Evolutionary conservation across 1,284 basidiomycete species (phyloP), one percentile per base, ranked within the genome.

Genomic region (Naganishia sp.): DNA sequence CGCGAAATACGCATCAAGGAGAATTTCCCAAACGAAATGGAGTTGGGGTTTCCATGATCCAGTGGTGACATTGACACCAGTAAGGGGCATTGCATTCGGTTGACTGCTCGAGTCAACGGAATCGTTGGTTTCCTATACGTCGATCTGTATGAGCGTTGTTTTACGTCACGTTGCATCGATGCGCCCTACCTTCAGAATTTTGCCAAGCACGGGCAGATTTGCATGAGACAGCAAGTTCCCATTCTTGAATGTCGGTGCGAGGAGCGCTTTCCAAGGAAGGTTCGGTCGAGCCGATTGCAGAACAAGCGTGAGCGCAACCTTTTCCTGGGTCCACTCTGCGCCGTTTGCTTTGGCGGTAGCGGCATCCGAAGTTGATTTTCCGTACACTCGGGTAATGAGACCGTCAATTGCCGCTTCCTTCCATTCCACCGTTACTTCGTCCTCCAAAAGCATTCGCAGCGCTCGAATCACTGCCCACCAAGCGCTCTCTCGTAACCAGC

Each of bases 401-500:
- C 77, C 75, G 7, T 84, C 79, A 21, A 88, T 71, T 3, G 87
- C 90, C n/a, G 86, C 84, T 1, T 82, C 81, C 76, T 87, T 89
- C 92, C 92, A 95, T 11, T 32, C 57, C 21, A 57, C 64, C 5
- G 15, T 43, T 25, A 88, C 85, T 1, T 83, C 75, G 7, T 87
- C 87, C 1, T 75, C 78, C 39, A 84, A 74, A 46, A 94, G 77
- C 2, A 82, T 82, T 67, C 88, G 84, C 32, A 89, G 73, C 0
- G 86, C 88, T 53, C 89, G 81, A 52, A 84, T 79, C 42, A 95
- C 81, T 25, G 88, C 85, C 88, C 92, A 97, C 86, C 90, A 95
- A 18, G 88, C 88, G 74, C 90, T 90, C 80, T 99, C 95, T 47
- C 89, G 83, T 66, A 99, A 80, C 94, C 94, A 98, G 0, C 88